Evolutionary conservation across 345 rosid species (phyloP).

Genomic region (Citrus sinensis): DNA sequence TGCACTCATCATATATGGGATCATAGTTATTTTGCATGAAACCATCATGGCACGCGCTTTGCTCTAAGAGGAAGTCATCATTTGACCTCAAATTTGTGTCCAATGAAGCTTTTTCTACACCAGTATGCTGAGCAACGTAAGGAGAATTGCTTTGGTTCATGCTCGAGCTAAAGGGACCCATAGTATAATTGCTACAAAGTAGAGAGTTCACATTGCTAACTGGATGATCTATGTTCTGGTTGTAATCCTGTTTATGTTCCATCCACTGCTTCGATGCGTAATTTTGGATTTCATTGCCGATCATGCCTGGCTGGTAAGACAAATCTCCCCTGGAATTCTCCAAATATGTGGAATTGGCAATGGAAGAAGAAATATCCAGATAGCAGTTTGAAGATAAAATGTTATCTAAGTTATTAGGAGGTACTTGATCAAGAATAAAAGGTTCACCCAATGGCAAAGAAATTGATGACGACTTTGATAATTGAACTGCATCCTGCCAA

Average conservation of each 20-base stretch:
- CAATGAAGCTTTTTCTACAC: slow-evolving; percentile 34
- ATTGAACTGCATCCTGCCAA: slow-evolving; percentile 49
- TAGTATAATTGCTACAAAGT: slow-evolving; percentile 29
- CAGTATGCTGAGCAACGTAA: slow-evolving; percentile 28
- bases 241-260: slow-evolving; percentile 37
- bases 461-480: slow-evolving; percentile 46
- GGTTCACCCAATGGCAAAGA: slow-evolving; percentile 38
- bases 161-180: slow-evolving; percentile 20
- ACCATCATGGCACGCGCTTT: slow-evolving; percentile 41
- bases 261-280: slow-evolving; percentile 39
- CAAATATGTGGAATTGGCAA: slow-evolving; percentile 22
- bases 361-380: slow-evolving; percentile 43
- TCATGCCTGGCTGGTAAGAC: slow-evolving; percentile 43
- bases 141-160: slow-evolving; percentile 30
- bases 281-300: slow-evolving; percentile 39
- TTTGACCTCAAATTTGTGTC: slow-evolving; percentile 36
- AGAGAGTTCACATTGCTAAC: slow-evolving; percentile 34
- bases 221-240: slow-evolving; percentile 23
- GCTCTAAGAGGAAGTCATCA: slow-evolving; percentile 36
- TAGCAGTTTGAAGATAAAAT: slow-evolving; percentile 20
- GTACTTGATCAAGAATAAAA: slow-evolving; percentile 34
- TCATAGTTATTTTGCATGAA: slow-evolving; percentile 44
- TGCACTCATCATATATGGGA: slow-evolving; percentile 54
- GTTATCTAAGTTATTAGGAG: slow-evolving; percentile 27
- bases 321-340: slow-evolving; percentile 40